phyloP scores from a whole-genome alignment of 164 flowering plant genomes.

The Santalum album region DNA sequence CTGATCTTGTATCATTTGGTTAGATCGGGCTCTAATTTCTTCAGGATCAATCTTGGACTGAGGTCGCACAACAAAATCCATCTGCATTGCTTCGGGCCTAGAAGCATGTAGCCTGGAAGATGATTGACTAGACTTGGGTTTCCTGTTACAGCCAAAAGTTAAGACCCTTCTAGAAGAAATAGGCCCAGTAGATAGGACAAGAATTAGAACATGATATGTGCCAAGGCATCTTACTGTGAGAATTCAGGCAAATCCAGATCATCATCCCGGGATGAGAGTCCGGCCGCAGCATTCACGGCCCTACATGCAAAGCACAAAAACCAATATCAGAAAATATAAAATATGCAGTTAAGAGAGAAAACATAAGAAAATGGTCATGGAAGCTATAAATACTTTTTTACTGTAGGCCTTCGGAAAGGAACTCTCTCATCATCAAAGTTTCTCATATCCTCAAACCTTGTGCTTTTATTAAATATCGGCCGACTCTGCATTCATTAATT shows the following conservation, averaged over 20 bases:
- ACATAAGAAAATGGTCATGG: neutral
- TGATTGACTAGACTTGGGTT: conserved; percentile 54
- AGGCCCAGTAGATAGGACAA: too few relatives aligned
- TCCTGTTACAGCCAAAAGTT: conserved; percentile 32
- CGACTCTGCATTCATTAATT: conserved; percentile 84
- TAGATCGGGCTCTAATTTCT: conserved; percentile 75
- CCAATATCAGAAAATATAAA: neutral
- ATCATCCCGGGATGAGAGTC: conserved; percentile 71
- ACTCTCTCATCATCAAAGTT: conserved; percentile 62
- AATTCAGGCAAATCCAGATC: conserved; percentile 70
- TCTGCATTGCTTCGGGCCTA: conserved; percentile 85
- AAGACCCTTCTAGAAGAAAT: neutral
- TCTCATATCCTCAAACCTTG: conserved; percentile 93
- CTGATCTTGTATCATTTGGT: conserved; percentile 69
- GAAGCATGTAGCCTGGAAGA: conserved; percentile 58
- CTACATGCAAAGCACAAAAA: conserved; percentile 21
- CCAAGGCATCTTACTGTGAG: conserved; percentile 46
- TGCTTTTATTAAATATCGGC: conserved; percentile 94
- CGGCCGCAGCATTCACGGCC: conserved; percentile 41
- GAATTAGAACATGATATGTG: neutral
- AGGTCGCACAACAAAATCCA: conserved; percentile 95
- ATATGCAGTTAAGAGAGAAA: neutral
- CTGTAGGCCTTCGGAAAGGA: conserved; percentile 51
- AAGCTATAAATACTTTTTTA: conserved; percentile 44
- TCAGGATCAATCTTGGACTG: conserved; percentile 95